Evolutionary conservation across 2,329 filamentous ascomycete species (phyloP), one percentile per base, ranked within the genome.

Genomic region (Ceratocystis cubensis): DNA sequence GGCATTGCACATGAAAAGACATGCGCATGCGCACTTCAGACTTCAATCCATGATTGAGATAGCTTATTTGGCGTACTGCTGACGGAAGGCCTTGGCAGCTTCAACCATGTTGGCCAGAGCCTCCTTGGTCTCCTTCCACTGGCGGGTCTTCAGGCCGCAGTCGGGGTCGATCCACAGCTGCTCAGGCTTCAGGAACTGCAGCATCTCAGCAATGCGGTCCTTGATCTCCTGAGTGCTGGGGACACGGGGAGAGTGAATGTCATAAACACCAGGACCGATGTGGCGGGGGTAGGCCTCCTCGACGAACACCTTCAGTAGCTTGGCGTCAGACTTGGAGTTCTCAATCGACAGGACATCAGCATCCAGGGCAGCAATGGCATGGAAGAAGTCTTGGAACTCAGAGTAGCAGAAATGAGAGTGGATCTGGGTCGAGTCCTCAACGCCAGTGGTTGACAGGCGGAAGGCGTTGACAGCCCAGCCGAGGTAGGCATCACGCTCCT

Each of bases 371-470:
- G 94, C 91, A 73, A 99, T 99, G 80, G 94, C 94, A 81, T 97
- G 91, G 91, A 99, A 99, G 86, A 99, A 99, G 84, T 99, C 94
- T 82, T 99, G 94, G 90, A 99, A 99, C 85, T 99, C 94, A 65
- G 94, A 97, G 88, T 99, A 99, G 80, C 94, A 99, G 89, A 99
- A 99, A 84, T 99, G 94, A 70, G 92, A 96, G 88, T 99, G 94
- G 78, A 99, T 96, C 85, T 99, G 94, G 72, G 94, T 99, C 68
- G 88, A 89, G 79, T 99, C 91, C 80, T 91, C 81, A 69, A 99
- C 93, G 77, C 91, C 94, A 69, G 91, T 87, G 73, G 92, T 95
- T 71, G 93, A 87, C 72, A 99, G 90, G 78, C 90, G 91, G 91
- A 99, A 99, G 73, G 92, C 91, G 81, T 96, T 88, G 74, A 99